phyloP scores from a whole-genome alignment of 768 basidiomycete genomes.

The Glaciozyma antarctica region DNA sequence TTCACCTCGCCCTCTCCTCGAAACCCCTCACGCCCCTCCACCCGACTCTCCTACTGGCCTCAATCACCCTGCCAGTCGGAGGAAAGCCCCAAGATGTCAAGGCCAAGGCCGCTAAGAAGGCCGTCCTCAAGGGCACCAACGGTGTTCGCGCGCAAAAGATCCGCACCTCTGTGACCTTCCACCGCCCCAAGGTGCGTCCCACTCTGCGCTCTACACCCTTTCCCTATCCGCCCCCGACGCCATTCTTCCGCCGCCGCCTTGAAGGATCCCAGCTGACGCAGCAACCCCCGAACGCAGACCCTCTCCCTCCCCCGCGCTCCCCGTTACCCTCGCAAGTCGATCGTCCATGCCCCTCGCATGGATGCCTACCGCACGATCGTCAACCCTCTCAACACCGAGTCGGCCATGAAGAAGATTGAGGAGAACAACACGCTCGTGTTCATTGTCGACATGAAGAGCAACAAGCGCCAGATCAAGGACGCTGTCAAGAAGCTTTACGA shows the following conservation, averaged over 20 bases:
- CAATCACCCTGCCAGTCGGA: slow-evolving; percentile 26
- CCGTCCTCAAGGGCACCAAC: slow-evolving; percentile 77
- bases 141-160: slow-evolving; percentile 37
- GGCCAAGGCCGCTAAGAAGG: slow-evolving; percentile 72
- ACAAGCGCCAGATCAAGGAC: slow-evolving; percentile 99
- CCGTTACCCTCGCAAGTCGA: slow-evolving; percentile 88
- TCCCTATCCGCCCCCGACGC: too few relatives aligned
- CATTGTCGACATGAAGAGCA: slow-evolving; percentile 85
- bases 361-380: slow-evolving; percentile 93
- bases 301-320: slow-evolving; percentile 71
- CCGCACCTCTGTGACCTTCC: slow-evolving; percentile 76
- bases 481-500: slow-evolving; percentile 99
- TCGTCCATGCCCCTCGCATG: slow-evolving; percentile 86
- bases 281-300: slow-evolving; percentile 47
- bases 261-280: too few relatives aligned
- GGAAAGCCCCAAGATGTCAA: slow-evolving; percentile 40
- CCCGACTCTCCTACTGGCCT: background rate
- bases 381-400: slow-evolving; percentile 52
- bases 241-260: too few relatives aligned
- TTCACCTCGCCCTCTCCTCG: too few relatives aligned
- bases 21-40: too few relatives aligned
- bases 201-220: too few relatives aligned
- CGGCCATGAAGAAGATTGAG: slow-evolving; percentile 99
- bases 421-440: slow-evolving; percentile 99
- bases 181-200: slow-evolving; percentile 3